Evolutionary conservation across 352 stramenopile genomes (phyloP), one percentile per base, ranked within the genome.

Genomic region (Phytophthora megakarya): DNA sequence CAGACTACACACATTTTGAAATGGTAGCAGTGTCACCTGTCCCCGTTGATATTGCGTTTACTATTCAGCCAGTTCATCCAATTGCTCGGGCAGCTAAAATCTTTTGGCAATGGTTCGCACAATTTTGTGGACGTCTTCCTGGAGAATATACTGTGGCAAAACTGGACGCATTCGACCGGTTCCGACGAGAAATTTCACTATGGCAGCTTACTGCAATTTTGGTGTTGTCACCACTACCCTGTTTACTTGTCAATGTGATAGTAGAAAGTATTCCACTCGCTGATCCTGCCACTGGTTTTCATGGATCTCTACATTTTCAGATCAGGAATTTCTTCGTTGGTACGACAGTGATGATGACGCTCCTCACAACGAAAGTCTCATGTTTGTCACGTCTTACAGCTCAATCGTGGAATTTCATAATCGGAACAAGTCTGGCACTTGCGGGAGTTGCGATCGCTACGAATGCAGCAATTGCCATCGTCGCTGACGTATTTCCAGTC

Each of bases 81-180:
- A 33, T 43, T 12, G 5, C 9, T 30, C 16, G 18, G n/a, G n/a
- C n/a, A n/a, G n/a, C n/a, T n/a, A n/a, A 32, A 25, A 23, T 15
- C 25, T 50, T 38, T n/a, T n/a, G n/a, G n/a, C 9, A n/a, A 15
- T 56, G 33, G 19, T 0, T 61, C 9, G 8, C 1, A 22, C 11
- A n/a, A 3, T 37, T 61, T 16, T 35, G n/a, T 3, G 63, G 63
- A 15, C 40, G 46, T 13, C 48, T 75, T n/a, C 57, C 58, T 13
- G 67, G 65, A 22, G 59, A 71, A 5, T 79, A 75, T 56, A 79
- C 63, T 11, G 46, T 79, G 3, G 69, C 54, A 19, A 79, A 79
- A 18, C 47, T 74, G 9, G 50, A 76, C n/a, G 64, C 72, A 16
- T 72, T 75, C 18, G 37, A 70, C 11, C 25, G 22, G 5, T 76